These are phyloP conservation scores for Quercus parvula DNA, from an alignment of 306 rosid genomes.

Conservation along the genomic window DNA sequence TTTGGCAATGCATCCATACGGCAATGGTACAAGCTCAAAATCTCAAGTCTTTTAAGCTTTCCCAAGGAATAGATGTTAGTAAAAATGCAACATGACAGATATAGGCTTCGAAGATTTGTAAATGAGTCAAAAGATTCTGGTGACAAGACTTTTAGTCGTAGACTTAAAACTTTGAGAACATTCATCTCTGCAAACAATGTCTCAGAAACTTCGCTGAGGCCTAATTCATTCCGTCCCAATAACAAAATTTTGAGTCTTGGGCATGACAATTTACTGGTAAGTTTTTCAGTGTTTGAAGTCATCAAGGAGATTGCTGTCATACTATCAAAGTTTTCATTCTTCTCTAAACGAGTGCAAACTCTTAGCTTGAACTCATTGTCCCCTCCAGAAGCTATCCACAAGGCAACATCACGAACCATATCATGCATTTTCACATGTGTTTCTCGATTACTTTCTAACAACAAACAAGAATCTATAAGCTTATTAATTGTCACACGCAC, in stretches of 20 bases:
- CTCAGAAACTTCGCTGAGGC: neutral
- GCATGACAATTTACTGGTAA: neutral
- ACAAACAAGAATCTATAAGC: neutral
- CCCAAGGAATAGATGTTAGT: slow-evolving; percentile 9
- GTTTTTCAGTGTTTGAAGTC: neutral
- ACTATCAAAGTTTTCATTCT: neutral
- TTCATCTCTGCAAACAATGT: neutral
- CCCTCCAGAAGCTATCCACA: neutral
- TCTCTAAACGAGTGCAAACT: neutral
- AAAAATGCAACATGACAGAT: fast-evolving
- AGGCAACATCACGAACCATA: neutral
- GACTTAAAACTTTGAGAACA: neutral
- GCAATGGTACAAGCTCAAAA: neutral
- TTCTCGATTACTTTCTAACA: neutral
- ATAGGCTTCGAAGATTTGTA: neutral
- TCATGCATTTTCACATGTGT: neutral
- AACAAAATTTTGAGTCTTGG: slow-evolving; percentile 17
- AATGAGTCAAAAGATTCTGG: neutral
- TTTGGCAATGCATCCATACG: neutral
- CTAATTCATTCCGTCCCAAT: neutral
- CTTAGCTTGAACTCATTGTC: neutral
- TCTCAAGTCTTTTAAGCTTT: neutral
- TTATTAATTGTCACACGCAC: neutral
- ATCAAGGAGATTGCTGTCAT: neutral
- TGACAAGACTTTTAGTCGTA: neutral